Conservation (phyloP, 805 yeast genomes). For the Candida loeiensis region DNA sequence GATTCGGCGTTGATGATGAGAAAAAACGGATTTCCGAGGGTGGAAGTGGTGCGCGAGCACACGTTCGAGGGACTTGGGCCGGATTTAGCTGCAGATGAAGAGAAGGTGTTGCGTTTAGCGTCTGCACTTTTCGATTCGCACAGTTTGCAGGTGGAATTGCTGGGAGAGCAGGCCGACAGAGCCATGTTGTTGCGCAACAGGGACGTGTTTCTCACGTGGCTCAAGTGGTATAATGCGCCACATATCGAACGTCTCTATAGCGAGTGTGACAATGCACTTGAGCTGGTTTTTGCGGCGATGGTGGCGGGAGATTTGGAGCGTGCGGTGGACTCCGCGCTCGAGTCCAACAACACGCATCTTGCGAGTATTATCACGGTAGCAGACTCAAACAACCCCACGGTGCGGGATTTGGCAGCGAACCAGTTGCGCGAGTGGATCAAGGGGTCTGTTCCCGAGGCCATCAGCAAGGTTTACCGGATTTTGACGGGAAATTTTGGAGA, state of each 20-base stretch:
- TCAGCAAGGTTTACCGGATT: slow-evolving; percentile 61
- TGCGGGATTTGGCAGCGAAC: slow-evolving; percentile 49
- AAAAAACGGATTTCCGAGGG: slow-evolving; percentile 26
- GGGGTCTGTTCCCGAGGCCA: slow-evolving; percentile 47
- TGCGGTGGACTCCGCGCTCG: slow-evolving; percentile 62
- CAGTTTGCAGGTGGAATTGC: slow-evolving; percentile 12
- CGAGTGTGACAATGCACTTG: slow-evolving; percentile 39
- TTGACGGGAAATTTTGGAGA: slow-evolving; percentile 50
- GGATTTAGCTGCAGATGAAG: slow-evolving; percentile 18
- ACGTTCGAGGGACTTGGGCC: slow-evolving; percentile 19
- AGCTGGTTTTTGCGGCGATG: slow-evolving; percentile 47
- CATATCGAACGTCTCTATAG: slow-evolving; percentile 28
- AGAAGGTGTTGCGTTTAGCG: slow-evolving; percentile 51
- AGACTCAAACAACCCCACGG: slow-evolving; percentile 65
- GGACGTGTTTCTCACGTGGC: slow-evolving; percentile 53
- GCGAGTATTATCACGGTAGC: slow-evolving; percentile 65
- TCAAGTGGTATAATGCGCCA: slow-evolving; percentile 41
- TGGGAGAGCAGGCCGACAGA: slow-evolving; percentile 11
- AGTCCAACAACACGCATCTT: slow-evolving; percentile 63
- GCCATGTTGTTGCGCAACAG: slow-evolving; percentile 32
- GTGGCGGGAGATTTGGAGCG: slow-evolving; percentile 53
- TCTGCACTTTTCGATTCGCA: slow-evolving; percentile 51
- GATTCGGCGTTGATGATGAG: slow-evolving; percentile 22
- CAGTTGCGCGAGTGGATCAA: slow-evolving; percentile 70
- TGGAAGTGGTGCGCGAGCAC: slow-evolving; percentile 10